phyloP scores from a whole-genome alignment of 306 rosid genomes.

The Crotalaria pallida region DNA sequence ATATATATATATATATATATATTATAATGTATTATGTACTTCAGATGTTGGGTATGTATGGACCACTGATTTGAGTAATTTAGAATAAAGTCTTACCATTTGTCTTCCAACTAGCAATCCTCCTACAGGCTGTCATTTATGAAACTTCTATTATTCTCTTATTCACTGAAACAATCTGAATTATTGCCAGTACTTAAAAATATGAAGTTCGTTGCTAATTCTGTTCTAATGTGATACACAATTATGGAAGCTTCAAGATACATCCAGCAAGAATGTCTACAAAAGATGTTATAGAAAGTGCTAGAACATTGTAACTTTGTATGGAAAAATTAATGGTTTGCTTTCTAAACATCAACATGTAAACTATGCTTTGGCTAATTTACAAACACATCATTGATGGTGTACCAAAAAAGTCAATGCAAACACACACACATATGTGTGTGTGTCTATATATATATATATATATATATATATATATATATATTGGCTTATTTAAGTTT shows the following conservation, averaged over 20 bases:
- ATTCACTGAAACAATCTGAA: not conserved
- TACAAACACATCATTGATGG: too few relatives aligned
- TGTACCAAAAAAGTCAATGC: too few relatives aligned
- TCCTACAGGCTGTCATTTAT: not conserved
- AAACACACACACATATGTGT: too few relatives aligned
- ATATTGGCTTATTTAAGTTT: too few relatives aligned
- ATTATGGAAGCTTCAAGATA: not conserved
- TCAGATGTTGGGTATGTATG: constrained; percentile 15
- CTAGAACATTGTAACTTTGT: too few relatives aligned
- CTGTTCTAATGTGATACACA: not conserved
- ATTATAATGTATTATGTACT: constrained; percentile 14
- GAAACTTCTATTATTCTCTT: not conserved
- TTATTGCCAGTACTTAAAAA: not conserved
- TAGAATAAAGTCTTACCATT: constrained; percentile 24
- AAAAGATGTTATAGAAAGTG: not conserved
- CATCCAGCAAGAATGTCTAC: not conserved
- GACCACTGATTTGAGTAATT: not conserved
- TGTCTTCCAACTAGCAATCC: not conserved
- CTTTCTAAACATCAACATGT: too few relatives aligned
- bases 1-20: too few relatives aligned
- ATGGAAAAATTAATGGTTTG: too few relatives aligned
- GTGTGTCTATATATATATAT: too few relatives aligned
- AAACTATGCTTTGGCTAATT: too few relatives aligned
- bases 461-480: too few relatives aligned
- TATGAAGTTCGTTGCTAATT: not conserved